Evolutionary conservation across 176 grass and related monocot genomes (phyloP).

Genomic region (Rhynchospora tenuis): DNA sequence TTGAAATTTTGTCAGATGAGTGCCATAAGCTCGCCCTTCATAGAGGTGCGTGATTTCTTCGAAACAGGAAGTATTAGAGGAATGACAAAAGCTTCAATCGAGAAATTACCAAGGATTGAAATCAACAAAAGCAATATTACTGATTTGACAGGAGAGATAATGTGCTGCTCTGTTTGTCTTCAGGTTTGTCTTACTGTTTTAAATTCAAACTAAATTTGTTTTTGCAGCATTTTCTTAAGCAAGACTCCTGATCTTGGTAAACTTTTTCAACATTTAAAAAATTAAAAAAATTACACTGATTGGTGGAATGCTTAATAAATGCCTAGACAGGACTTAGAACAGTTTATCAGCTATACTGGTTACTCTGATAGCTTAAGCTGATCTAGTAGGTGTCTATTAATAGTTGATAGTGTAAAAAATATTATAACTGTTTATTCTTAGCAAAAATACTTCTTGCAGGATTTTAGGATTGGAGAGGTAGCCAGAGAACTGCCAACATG

Average conservation of each 20-base stretch:
- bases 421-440: not conserved
- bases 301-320: not conserved
- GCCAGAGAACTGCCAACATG: conserved; percentile 51
- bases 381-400: not conserved
- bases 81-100: conserved; percentile 30
- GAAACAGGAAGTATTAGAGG: conserved; percentile 43
- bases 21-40: conserved; percentile 61
- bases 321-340: not conserved
- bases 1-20: conserved; percentile 49
- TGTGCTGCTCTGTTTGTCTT: conserved; percentile 86
- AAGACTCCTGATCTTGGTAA: not conserved
- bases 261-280: not conserved
- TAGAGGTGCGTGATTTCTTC: conserved; percentile 74
- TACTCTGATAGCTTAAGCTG: not conserved
- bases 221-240: not conserved
- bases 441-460: conserved; percentile 23
- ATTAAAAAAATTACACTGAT: not conserved
- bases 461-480: conserved; percentile 49
- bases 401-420: not conserved
- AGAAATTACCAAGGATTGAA: conserved; percentile 45
- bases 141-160: conserved; percentile 44
- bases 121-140: conserved; percentile 32
- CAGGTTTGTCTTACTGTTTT: conserved; percentile 30
- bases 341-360: not conserved
- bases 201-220: not conserved